These are phyloP conservation scores for Lepidium sativum DNA, from an alignment of 345 rosid genomes.

Conservation along the genomic window DNA sequence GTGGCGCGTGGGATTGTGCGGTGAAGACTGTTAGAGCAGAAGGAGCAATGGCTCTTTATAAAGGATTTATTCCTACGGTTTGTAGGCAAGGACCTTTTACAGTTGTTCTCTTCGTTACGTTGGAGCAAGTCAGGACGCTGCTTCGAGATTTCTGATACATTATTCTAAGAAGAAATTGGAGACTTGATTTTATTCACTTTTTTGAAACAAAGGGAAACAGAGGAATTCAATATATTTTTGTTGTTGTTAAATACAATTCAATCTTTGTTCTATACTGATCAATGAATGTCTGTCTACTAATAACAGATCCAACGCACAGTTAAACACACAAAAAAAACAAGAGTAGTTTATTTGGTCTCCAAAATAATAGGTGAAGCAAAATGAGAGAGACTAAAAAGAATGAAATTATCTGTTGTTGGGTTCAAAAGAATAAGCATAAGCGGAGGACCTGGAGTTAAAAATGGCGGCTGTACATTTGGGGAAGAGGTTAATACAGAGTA, in stretches of 20 bases:
- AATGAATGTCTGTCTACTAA: slow-evolving; percentile 18
- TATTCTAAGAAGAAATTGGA: not conserved
- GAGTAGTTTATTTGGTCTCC: slow-evolving; percentile 1
- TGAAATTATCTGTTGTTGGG: slow-evolving; percentile 15
- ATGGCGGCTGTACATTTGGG: slow-evolving; percentile 22
- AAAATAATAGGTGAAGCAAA: not conserved
- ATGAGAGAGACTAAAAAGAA: slow-evolving; percentile 14
- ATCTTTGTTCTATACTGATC: slow-evolving; percentile 5
- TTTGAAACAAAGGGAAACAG: not conserved
- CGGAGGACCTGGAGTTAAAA: slow-evolving; percentile 10
- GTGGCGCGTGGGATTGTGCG: slow-evolving; percentile 62
- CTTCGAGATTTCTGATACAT: slow-evolving; percentile 32
- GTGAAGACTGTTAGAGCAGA: slow-evolving; percentile 57
- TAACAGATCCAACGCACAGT: slow-evolving; percentile 9
- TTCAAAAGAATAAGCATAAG: not conserved
- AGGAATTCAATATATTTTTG: not conserved
- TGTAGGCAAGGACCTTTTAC: slow-evolving; percentile 81
- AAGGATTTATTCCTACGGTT: slow-evolving; percentile 70
- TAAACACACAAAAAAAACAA: not conserved
- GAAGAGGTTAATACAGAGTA: slow-evolving; percentile 1
- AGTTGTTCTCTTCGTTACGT: slow-evolving; percentile 69
- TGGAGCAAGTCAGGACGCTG: slow-evolving; percentile 63
- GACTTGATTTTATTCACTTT: slow-evolving; percentile 3
- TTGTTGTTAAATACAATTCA: slow-evolving; percentile 10
- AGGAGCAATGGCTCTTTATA: slow-evolving; percentile 58